These are phyloP conservation scores for Xylaria nigripes DNA, from an alignment of 495 filamentous ascomycete species.

Conservation along the genomic window DNA sequence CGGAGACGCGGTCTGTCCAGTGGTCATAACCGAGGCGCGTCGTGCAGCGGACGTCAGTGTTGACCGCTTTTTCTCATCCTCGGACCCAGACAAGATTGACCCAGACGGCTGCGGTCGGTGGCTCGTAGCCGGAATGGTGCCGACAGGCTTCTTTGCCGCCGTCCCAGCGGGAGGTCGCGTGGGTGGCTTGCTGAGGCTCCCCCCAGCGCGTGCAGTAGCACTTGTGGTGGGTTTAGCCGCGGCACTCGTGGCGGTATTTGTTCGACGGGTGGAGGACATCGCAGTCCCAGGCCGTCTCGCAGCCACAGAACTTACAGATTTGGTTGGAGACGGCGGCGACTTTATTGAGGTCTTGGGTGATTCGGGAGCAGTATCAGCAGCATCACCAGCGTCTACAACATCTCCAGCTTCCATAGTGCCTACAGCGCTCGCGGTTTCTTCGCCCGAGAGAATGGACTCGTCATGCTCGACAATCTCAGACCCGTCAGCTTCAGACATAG, in stretches of 20 bases:
- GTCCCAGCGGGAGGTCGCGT: slow-evolving; percentile 28
- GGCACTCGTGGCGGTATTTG: slow-evolving; percentile 23
- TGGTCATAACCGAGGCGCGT: slow-evolving; percentile 31
- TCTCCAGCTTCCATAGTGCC: slow-evolving; percentile 10
- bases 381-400: slow-evolving; percentile 13
- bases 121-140: slow-evolving; percentile 22
- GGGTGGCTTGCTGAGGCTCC: slow-evolving; percentile 31
- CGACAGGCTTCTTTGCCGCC: slow-evolving; percentile 30
- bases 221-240: slow-evolving; percentile 33
- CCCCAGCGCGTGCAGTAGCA: slow-evolving; percentile 30
- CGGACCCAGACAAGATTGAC: slow-evolving; percentile 19
- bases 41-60: slow-evolving; percentile 32
- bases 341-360: slow-evolving; percentile 23
- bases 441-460: slow-evolving; percentile 28
- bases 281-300: slow-evolving; percentile 28
- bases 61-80: slow-evolving; percentile 40
- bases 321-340: slow-evolving; percentile 21
- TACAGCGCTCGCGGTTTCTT: slow-evolving; percentile 22
- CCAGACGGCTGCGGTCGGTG: slow-evolving; percentile 38
- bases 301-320: slow-evolving; percentile 18
- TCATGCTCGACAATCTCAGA: slow-evolving; percentile 34
- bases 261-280: slow-evolving; percentile 20
- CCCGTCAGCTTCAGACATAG: slow-evolving; percentile 40
- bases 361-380: background rate
- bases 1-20: slow-evolving; percentile 31